A percentile compares a stretch with the other conserved stretches of the same genome.
Evolutionary conservation across 2,329 filamentous ascomycete genomes (phyloP).

Genomic region (Cladosporium sphaerospermum): DNA sequence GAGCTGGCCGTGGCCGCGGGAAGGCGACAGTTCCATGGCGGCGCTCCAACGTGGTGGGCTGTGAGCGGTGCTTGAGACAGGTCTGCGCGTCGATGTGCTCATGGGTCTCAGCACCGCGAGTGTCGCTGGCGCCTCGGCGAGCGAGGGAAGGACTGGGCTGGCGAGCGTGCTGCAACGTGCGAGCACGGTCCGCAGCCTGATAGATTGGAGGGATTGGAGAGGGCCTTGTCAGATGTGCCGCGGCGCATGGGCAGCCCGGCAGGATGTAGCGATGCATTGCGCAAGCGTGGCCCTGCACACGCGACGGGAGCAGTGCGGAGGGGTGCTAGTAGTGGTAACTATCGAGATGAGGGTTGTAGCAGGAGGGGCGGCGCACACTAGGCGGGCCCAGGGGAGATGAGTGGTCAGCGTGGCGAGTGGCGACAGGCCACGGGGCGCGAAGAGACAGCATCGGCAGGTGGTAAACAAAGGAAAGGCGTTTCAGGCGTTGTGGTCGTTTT

Average conservation of each 20-base stretch:
- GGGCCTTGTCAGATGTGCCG: background rate
- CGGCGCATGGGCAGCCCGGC: background rate
- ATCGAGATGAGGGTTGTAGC: slow-evolving; percentile 5
- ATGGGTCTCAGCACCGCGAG: slow-evolving; percentile 5
- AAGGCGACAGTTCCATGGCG: background rate
- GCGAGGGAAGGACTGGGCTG: too few species aligned
- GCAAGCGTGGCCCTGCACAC: background rate
- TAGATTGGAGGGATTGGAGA: background rate
- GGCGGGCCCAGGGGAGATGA: background rate
- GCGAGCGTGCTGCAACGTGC: too few species aligned
- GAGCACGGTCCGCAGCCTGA: background rate
- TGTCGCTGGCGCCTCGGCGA: background rate
- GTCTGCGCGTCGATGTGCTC: slow-evolving; percentile 9
- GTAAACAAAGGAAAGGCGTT: background rate
- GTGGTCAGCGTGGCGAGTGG: background rate
- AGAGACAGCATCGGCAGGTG: slow-evolving; percentile 5
- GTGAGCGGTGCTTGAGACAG: slow-evolving; percentile 8
- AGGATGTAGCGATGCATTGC: background rate
- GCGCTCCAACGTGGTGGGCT: slow-evolving; percentile 7
- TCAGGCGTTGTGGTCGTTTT: slow-evolving; percentile 1
- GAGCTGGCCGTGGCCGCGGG: slow-evolving; percentile 1
- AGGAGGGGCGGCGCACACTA: background rate
- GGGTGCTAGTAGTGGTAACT: background rate
- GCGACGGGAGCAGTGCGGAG: background rate
- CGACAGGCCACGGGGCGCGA: background rate